These are phyloP conservation scores for Penicillium sclerotiorum DNA, from an alignment of 2,329 filamentous ascomycete genomes.

Conservation along the genomic window DNA sequence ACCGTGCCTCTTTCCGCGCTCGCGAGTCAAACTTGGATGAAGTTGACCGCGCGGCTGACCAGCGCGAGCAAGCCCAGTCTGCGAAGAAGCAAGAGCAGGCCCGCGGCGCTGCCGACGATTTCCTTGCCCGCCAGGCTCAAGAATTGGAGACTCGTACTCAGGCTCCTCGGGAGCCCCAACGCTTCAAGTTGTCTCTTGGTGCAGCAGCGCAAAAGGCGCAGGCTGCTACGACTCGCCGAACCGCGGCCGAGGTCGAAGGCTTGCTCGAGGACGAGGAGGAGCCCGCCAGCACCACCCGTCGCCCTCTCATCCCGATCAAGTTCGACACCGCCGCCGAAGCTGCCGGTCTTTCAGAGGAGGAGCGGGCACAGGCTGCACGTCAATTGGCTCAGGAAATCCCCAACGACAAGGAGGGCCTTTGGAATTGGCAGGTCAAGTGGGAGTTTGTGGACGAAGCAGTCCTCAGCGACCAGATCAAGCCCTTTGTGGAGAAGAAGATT, in stretches of 20 bases:
- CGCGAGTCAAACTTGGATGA: slow-evolving; percentile 79
- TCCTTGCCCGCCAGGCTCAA: slow-evolving; percentile 80
- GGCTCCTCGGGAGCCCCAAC: slow-evolving; percentile 61
- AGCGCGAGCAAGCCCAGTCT: slow-evolving; percentile 70
- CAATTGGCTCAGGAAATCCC: slow-evolving; percentile 89
- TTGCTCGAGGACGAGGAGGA: slow-evolving; percentile 95
- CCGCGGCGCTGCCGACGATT: slow-evolving; percentile 83
- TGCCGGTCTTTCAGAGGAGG: slow-evolving; percentile 77
- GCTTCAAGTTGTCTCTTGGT: slow-evolving; percentile 91
- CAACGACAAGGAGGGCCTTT: slow-evolving; percentile 79
- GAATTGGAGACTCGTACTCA: slow-evolving; percentile 63
- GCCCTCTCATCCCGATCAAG: slow-evolving; percentile 79
- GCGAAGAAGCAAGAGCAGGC: slow-evolving; percentile 75
- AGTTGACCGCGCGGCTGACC: slow-evolving; percentile 77
- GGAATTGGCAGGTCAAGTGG: slow-evolving; percentile 94
- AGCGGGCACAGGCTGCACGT: slow-evolving; percentile 77
- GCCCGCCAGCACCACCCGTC: slow-evolving; percentile 66
- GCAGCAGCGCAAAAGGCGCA: slow-evolving; percentile 77
- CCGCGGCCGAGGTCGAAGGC: slow-evolving; percentile 90
- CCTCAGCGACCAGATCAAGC: slow-evolving; percentile 81
- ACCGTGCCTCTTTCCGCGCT: slow-evolving; percentile 71
- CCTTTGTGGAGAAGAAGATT: slow-evolving; percentile 98
- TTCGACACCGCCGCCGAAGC: slow-evolving; percentile 71
- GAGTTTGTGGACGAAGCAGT: slow-evolving; percentile 81
- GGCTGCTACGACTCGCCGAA: slow-evolving; percentile 66